Base-by-base conservation (phyloP, 164 flowering plant genomes). In the Pachysandra terminalis region DNA sequence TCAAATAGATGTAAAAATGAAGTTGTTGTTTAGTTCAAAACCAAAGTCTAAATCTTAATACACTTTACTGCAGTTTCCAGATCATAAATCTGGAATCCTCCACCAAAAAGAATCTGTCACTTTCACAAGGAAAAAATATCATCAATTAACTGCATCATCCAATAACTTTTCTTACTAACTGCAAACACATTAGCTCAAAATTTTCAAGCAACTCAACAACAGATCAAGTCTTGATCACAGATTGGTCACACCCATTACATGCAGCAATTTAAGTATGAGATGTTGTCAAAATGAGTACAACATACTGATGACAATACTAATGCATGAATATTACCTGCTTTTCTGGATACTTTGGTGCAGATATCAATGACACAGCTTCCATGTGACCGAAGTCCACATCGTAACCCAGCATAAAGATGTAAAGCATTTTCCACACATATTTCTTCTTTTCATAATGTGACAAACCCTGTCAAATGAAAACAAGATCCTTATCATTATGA, bases 321-420 rank as follows among this genome's bases (percentile, higher is more conserved):
- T 56, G n/a, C 16, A 49, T 55, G 24, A 53, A 55, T 57, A 6
- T 58, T 75, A 88, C 98, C 97, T 93, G 99, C 80, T 96, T 96
- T 77, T 96, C 99, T 62, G 99, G 99, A 82, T 93, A 96, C 81
- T 96, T 96, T 59, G 99, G 98, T 22, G 99, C 98, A 74, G 99
- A 96, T 79, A 96, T 91, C 66, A 96, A 73, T 52, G 99, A 96
- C 72, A 96, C 98, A 59, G 98, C 96, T 83, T 96, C 99, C 99
- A 96, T 96, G 73, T 96, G 99, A 75, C 99, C 99, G 79, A 96
- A 96, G 79, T 96, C 99, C 52, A 96, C 98, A 84, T 96, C 99
- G 76, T 96, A 96, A 49, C 99, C 99, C 62, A 93, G 85, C 99
- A 96, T 91, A 68, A 81, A 84, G 52, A 96, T 87, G 79, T 96